Conservation (phyloP, 176 grass and related monocot genomes). For the Aegilops bicornis region DNA sequence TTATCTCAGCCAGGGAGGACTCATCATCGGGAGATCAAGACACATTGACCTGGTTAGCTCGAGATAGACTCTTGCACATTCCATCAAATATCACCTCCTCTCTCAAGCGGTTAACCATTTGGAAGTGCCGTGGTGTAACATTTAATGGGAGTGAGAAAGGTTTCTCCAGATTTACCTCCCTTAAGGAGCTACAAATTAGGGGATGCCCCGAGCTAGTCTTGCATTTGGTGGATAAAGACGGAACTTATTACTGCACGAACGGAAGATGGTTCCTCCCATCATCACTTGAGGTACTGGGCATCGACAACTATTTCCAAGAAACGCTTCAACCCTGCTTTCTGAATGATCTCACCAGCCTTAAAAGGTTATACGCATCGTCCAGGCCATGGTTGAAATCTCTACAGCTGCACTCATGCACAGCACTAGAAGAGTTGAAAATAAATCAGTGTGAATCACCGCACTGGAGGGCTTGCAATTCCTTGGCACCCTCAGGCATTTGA, state of each 20-base stretch:
- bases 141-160: neutral
- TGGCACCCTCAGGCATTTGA: neutral
- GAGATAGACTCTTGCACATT: neutral
- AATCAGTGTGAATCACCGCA: accelerated
- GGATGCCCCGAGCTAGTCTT: accelerated
- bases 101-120: neutral
- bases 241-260: neutral
- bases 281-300: neutral
- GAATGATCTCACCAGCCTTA: neutral
- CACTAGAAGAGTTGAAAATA: neutral
- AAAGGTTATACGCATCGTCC: accelerated
- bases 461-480: slow-evolving; percentile 24
- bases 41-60: neutral
- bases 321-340: neutral
- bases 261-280: neutral
- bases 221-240: neutral
- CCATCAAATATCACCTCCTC: neutral
- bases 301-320: neutral
- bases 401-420: neutral
- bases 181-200: accelerated
- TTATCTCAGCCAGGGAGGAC: neutral
- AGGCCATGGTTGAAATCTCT: neutral
- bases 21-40: neutral
- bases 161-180: neutral
- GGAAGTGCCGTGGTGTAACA: accelerated